phyloP scores from a whole-genome alignment of 2,329 filamentous ascomycete genomes.

The Drechslera avenae region DNA sequence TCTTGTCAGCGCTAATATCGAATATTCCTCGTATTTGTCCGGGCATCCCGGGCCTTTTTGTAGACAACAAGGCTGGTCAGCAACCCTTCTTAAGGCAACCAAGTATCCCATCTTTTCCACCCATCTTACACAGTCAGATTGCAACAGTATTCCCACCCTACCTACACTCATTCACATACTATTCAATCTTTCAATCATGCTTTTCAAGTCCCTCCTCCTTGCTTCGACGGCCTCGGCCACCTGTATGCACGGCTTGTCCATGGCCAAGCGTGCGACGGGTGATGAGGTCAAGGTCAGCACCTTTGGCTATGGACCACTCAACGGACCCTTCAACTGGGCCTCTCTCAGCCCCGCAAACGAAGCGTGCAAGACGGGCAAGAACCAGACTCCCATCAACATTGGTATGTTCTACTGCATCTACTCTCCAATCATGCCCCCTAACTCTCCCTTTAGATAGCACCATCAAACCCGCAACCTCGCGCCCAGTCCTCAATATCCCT shows the following conservation, averaged over 20 bases:
- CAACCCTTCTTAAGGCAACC: not conserved
- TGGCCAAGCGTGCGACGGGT: constrained; percentile 35
- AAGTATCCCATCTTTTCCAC: not conserved
- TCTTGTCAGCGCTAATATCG: constrained; percentile 4
- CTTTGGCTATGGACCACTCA: constrained; percentile 51
- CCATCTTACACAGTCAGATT: not conserved
- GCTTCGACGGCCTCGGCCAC: constrained; percentile 46
- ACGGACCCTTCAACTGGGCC: constrained; percentile 61
- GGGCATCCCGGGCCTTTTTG: not conserved
- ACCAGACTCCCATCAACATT: constrained; percentile 64
- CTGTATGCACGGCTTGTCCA: constrained; percentile 52
- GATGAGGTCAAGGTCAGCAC: constrained; percentile 38
- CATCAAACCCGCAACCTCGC: constrained; percentile 37
- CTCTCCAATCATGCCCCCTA: not conserved
- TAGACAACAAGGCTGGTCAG: not conserved
- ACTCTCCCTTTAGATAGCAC: constrained; percentile 32
- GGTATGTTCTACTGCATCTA: constrained; percentile 27
- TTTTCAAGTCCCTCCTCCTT: constrained; percentile 37
- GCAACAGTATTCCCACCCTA: not conserved
- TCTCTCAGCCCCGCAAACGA: constrained; percentile 52
- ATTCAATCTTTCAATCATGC: constrained; percentile 30
- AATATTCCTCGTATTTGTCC: too few relatives aligned
- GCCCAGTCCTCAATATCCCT: constrained; percentile 49
- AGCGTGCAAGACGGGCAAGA: constrained; percentile 55
- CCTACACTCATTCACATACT: not conserved